Evolutionary conservation across 208 protist species (phyloP).

Genomic region (Leishmania tropica): DNA sequence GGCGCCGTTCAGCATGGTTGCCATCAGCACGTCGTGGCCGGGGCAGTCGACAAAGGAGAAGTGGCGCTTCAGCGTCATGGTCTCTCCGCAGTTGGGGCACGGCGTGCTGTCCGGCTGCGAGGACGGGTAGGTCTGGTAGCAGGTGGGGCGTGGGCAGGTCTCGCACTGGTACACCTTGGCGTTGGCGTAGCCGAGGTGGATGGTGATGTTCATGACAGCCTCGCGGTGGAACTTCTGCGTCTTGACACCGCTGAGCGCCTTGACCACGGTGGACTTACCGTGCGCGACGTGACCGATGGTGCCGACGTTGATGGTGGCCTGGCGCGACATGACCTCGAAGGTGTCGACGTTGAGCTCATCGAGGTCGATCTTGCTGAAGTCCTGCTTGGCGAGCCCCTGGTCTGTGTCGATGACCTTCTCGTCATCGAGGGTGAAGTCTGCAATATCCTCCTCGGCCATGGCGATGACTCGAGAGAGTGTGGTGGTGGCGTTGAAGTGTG

Average conservation of each 20-base stretch:
- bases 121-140: constrained; percentile 93
- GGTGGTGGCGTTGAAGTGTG: constrained; percentile 17
- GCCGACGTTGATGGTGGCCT: constrained; percentile 99
- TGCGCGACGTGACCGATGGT: constrained; percentile 99
- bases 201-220: constrained; percentile 99
- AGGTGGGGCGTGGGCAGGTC: constrained; percentile 90
- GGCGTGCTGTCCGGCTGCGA: constrained; percentile 89
- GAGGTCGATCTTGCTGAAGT: constrained; percentile 71
- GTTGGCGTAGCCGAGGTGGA: constrained; percentile 99
- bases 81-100: constrained; percentile 67
- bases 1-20: constrained; percentile 99
- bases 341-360: constrained; percentile 93
- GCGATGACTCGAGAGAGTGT: constrained; percentile 2
- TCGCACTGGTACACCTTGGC: constrained; percentile 97
- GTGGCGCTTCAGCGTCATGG: constrained; percentile 90
- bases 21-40: constrained; percentile 99
- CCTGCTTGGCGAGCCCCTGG: constrained; percentile 70
- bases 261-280: constrained; percentile 99
- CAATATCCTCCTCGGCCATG: constrained; percentile 76
- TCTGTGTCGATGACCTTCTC: constrained; percentile 50
- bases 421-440: constrained; percentile 66
- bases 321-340: constrained; percentile 98
- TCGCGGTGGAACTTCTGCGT: constrained; percentile 99
- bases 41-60: constrained; percentile 99
- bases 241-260: constrained; percentile 98